Percentiles rank a stretch among this genome's conserved stretches.
Evolutionary conservation across 768 basidiomycete species (phyloP).

Genomic region (Phanerochaete sordida): DNA sequence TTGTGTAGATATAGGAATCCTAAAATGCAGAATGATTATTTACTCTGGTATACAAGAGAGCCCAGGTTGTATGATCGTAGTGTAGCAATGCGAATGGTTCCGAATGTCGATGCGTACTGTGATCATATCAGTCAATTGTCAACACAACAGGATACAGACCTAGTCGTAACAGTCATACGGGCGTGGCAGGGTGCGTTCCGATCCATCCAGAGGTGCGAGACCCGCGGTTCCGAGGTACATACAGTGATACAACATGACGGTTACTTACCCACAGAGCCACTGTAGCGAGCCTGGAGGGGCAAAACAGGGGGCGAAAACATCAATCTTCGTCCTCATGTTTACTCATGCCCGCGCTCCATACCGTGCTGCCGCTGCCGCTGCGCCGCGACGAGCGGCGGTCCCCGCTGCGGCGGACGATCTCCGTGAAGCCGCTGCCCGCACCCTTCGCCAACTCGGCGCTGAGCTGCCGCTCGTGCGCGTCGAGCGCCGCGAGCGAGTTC

Average conservation of each 20-base stretch:
- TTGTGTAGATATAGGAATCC: slow-evolving; percentile 6
- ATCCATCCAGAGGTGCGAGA: neutral
- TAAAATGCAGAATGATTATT: slow-evolving; percentile 6
- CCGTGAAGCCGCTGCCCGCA: slow-evolving; percentile 71
- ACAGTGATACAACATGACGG: neutral
- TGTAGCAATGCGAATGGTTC: slow-evolving; percentile 1
- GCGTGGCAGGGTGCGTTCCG: neutral
- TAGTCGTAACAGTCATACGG: neutral
- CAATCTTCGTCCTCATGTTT: slow-evolving; percentile 42
- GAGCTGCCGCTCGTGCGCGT: slow-evolving; percentile 70
- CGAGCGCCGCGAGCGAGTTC: slow-evolving; percentile 71
- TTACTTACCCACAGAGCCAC: slow-evolving; percentile 5
- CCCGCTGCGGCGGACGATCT: slow-evolving; percentile 50
- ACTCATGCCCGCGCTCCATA: slow-evolving; percentile 86
- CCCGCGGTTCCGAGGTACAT: neutral
- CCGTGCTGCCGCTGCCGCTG: slow-evolving; percentile 72
- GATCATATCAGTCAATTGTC: neutral
- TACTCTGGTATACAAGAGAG: slow-evolving; percentile 10
- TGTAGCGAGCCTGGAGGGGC: neutral
- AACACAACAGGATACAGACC: neutral
- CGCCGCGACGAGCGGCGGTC: slow-evolving; percentile 56
- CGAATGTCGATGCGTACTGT: neutral
- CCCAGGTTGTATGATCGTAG: neutral
- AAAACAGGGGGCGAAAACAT: neutral
- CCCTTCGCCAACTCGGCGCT: slow-evolving; percentile 78